Conservation (phyloP, 805 yeast species). For the Lachancea nothofagi region DNA sequence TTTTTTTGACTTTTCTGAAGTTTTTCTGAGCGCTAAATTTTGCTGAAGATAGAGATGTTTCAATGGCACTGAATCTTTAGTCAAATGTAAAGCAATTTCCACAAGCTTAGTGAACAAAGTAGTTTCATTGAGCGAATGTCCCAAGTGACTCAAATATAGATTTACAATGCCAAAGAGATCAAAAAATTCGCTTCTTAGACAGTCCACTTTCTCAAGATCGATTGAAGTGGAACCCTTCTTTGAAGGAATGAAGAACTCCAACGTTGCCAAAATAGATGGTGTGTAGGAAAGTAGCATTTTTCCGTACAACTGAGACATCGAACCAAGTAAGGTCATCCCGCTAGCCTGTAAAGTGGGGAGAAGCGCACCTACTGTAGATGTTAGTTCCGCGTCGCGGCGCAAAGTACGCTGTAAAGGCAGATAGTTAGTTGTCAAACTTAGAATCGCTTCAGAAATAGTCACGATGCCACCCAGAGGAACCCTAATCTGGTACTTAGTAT, state of each 20-base stretch:
- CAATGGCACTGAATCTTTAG: slow-evolving; percentile 32
- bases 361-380: slow-evolving; percentile 39
- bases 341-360: slow-evolving; percentile 40
- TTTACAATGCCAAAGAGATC: slow-evolving; percentile 20
- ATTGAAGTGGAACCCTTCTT: slow-evolving; percentile 35
- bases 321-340: slow-evolving; percentile 41
- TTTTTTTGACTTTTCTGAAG: slow-evolving; percentile 37
- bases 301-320: slow-evolving; percentile 26
- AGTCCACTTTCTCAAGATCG: slow-evolving; percentile 34
- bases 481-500: slow-evolving; percentile 50
- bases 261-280: slow-evolving; percentile 43
- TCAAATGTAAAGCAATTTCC: slow-evolving; percentile 47
- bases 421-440: slow-evolving; percentile 50
- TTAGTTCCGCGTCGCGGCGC: slow-evolving; percentile 49
- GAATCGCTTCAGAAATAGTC: slow-evolving; percentile 46
- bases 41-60: slow-evolving; percentile 25
- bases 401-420: slow-evolving; percentile 51
- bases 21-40: slow-evolving; percentile 37
- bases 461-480: slow-evolving; percentile 61
- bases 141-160: slow-evolving; percentile 25
- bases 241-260: slow-evolving; percentile 59
- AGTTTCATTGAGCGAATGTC: slow-evolving; percentile 42
- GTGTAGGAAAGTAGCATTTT: slow-evolving; percentile 43
- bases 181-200: slow-evolving; percentile 21
- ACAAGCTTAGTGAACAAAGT: slow-evolving; percentile 50